Evolutionary conservation across 495 filamentous ascomycete genomes (phyloP), one percentile per base, ranked within the genome.

Genomic region (Corynascus novoguineensis): DNA sequence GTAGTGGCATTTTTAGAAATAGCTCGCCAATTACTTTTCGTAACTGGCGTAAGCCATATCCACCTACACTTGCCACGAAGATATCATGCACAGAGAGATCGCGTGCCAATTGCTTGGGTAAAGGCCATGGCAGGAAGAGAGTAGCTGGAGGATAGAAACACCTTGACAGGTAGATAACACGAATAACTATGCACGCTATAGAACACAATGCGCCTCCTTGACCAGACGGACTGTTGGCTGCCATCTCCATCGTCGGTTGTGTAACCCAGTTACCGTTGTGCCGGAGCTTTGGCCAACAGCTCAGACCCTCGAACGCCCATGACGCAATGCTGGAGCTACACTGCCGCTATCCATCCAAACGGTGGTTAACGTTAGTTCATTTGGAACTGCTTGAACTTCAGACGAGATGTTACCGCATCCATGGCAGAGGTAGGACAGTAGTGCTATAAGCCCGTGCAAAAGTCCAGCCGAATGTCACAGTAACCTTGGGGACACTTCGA

Each of bases 1-100:
- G n/a, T n/a, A n/a, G n/a, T n/a, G n/a, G n/a, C 48, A 24, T 25
- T n/a, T 37, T 24, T 50, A 50, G 48, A 24, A 50, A 50, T 32
- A 25, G 15, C 3, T 5, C n/a, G n/a, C n/a, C n/a, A n/a, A n/a
- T n/a, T n/a, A n/a, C n/a, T n/a, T n/a, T n/a, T n/a, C n/a, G n/a
- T n/a, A n/a, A n/a, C 11, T 21, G 17, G 4, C 31, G 1, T 37
- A 37, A 14, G 11, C 29, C 21, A 9, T 25, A 25, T 27, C 4
- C 5, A 32, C 19, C 17, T 50, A 38, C 31, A 50, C 48, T 15
- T 3, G 21, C 11, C 9, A 10, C 14, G n/a, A 32, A 49, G n/a
- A n/a, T n/a, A n/a, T n/a, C n/a, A n/a, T n/a, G n/a, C n/a, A n/a
- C n/a, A n/a, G n/a, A n/a, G n/a, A n/a, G n/a, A n/a, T n/a, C n/a